Percentiles rank a stretch among this genome's conserved stretches.
Conservation (phyloP, 768 basidiomycete species). For the Naganishia randhawae region DNA sequence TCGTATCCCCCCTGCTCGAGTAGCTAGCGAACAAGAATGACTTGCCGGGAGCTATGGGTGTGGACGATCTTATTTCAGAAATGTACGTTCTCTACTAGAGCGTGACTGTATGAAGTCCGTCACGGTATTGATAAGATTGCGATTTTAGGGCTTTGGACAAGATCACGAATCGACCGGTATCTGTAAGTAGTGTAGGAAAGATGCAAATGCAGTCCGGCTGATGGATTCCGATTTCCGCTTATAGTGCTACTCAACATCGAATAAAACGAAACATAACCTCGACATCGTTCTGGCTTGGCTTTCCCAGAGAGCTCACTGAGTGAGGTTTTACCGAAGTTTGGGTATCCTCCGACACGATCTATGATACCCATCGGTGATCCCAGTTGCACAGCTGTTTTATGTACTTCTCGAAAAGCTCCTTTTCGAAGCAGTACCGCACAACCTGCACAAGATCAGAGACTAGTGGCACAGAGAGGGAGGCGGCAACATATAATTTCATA, state of each 20-base stretch:
- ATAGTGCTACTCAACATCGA: constrained; percentile 70
- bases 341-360: too few relatives aligned
- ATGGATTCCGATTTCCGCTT: neutral
- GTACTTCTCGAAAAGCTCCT: too few relatives aligned
- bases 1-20: neutral
- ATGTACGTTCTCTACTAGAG: constrained; percentile 54
- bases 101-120: neutral
- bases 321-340: neutral
- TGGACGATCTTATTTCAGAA: constrained; percentile 76
- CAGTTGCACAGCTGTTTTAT: too few relatives aligned
- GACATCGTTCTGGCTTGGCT: constrained; percentile 89
- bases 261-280: constrained; percentile 92
- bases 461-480: neutral
- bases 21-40: constrained; percentile 94
- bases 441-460: too few relatives aligned
- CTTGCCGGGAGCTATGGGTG: constrained; percentile 66
- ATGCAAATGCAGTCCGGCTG: neutral
- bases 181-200: constrained; percentile 58
- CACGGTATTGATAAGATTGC: neutral
- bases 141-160: constrained; percentile 61
- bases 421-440: too few relatives aligned
- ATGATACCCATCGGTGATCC: neutral
- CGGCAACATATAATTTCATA: neutral
- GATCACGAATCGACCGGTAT: constrained; percentile 73
- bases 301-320: constrained; percentile 59